Evolutionary conservation across 257 asterid species (phyloP).

Genomic region (Haberlea rhodopensis): DNA sequence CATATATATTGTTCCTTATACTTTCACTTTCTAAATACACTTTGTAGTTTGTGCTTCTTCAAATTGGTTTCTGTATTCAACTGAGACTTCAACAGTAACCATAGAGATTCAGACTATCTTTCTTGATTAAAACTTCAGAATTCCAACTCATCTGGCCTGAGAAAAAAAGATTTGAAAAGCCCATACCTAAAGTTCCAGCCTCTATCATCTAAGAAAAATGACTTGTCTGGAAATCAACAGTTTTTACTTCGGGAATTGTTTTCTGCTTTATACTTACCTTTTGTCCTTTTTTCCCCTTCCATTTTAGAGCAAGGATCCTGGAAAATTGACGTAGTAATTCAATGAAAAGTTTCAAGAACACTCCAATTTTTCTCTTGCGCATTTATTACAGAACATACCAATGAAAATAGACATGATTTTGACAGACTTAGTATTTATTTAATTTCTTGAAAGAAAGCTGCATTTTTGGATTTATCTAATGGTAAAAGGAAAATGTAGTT

Average conservation of each 20-base stretch:
- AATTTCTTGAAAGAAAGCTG: too few species aligned
- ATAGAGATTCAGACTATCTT: constrained; percentile 30
- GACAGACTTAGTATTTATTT: background rate
- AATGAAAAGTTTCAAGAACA: background rate
- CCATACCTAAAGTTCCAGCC: constrained; percentile 40
- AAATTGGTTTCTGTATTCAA: constrained; percentile 41
- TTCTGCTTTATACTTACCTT: constrained; percentile 12
- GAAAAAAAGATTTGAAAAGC: constrained; percentile 33
- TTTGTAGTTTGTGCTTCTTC: constrained; percentile 45
- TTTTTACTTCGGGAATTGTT: constrained; percentile 36
- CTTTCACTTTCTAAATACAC: constrained; percentile 27
- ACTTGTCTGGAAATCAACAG: constrained; percentile 26
- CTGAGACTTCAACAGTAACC: constrained; percentile 38
- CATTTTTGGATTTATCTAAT: too few species aligned
- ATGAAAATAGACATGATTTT: background rate
- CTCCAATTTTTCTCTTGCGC: background rate
- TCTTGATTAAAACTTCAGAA: background rate
- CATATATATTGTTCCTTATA: constrained; percentile 63
- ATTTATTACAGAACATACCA: background rate
- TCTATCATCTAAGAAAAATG: constrained; percentile 18
- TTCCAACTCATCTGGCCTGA: constrained; percentile 5
- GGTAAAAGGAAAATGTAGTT: background rate
- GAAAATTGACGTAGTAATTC: background rate
- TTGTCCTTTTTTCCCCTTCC: background rate
- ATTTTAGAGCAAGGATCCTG: constrained; percentile 5